phyloP scores from a whole-genome alignment of 139 green algal species.

The Tetradesmus obliquus region DNA sequence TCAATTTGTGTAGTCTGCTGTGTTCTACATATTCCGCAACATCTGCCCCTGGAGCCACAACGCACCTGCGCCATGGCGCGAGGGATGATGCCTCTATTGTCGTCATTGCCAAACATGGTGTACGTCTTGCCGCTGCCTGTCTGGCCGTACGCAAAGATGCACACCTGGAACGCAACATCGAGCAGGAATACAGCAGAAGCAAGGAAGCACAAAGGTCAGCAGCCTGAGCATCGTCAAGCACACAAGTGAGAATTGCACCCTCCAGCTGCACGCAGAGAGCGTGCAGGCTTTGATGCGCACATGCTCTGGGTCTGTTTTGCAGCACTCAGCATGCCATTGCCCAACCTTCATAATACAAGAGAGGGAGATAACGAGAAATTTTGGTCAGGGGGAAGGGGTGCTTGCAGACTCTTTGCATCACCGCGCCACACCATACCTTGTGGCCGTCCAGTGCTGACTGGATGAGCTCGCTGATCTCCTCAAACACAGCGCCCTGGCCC shows the following conservation, averaged over 20 bases:
- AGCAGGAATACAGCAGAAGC: neutral
- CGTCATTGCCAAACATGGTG: conserved; percentile 83
- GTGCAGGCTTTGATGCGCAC: too few relatives aligned
- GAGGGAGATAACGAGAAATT: too few relatives aligned
- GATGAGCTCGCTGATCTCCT: conserved; percentile 91
- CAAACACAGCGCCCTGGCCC: conserved; percentile 85
- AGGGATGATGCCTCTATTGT: conserved; percentile 86
- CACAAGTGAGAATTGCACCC: neutral
- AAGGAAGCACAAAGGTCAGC: neutral
- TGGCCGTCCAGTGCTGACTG: conserved; percentile 91
- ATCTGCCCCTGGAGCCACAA: too few relatives aligned
- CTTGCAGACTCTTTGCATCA: neutral
- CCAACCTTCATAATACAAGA: too few relatives aligned
- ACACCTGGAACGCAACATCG: conserved; percentile 67
- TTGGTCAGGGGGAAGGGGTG: neutral
- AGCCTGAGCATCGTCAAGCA: neutral
- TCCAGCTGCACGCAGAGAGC: too few relatives aligned
- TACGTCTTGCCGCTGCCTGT: conserved; percentile 91
- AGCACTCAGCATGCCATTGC: too few relatives aligned
- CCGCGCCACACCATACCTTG: conserved; percentile 68
- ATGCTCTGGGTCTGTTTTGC: neutral
- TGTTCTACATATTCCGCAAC: too few relatives aligned
- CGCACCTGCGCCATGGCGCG: conserved; percentile 85
- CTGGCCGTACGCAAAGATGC: conserved; percentile 94
- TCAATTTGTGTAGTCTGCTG: too few relatives aligned